These are phyloP conservation scores for Penicillium subrubescens DNA, from an alignment of 495 filamentous ascomycete genomes.

Conservation along the genomic window DNA sequence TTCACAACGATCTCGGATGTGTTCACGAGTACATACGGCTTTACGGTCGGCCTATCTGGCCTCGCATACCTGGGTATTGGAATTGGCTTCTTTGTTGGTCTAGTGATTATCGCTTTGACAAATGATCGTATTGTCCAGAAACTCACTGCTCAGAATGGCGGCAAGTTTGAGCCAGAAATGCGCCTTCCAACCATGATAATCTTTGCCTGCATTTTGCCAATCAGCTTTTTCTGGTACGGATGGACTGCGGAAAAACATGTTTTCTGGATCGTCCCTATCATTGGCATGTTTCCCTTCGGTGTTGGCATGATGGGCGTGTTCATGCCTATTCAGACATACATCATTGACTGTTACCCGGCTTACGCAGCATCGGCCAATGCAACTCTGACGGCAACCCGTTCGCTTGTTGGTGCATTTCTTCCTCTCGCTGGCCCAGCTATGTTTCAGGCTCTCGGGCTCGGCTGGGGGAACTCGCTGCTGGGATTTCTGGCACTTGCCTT, in stretches of 20 bases:
- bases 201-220: constrained; percentile 51
- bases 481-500: constrained; percentile 4
- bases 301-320: constrained; percentile 17
- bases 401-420: neutral
- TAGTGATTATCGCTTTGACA: too few relatives aligned
- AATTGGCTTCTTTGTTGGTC: too few relatives aligned
- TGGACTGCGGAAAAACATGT: constrained; percentile 56
- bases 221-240: constrained; percentile 69
- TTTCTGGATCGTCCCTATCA: constrained; percentile 64
- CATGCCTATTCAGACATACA: constrained; percentile 43
- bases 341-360: constrained; percentile 61
- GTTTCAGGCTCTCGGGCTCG: neutral
- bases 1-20: too few relatives aligned
- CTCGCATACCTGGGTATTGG: too few relatives aligned
- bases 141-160: too few relatives aligned
- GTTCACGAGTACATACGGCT: too few relatives aligned
- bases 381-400: constrained; percentile 31
- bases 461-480: neutral
- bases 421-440: neutral
- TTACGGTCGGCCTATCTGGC: too few relatives aligned
- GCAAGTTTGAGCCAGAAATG: constrained; percentile 30
- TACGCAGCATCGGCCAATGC: constrained; percentile 56
- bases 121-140: too few relatives aligned
- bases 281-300: constrained; percentile 37
- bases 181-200: constrained; percentile 18